phyloP scores from a whole-genome alignment of 1,284 basidiomycete genomes.

The Cutaneotrichosporon cutaneum region DNA sequence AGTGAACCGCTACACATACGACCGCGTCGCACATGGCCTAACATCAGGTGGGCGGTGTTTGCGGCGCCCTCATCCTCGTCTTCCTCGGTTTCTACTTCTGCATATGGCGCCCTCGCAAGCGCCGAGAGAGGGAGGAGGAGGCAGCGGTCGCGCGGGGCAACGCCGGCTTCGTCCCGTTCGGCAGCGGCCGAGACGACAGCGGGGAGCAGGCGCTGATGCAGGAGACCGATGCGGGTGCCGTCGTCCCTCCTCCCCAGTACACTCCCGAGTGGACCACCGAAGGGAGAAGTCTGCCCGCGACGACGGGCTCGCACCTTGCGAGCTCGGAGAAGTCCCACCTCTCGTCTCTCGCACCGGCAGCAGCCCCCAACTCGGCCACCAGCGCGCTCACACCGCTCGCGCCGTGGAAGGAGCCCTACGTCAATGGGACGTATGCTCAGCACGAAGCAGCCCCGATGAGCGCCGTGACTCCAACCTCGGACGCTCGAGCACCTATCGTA shows the following conservation, averaged over 20 bases:
- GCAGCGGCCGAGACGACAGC: too few species aligned
- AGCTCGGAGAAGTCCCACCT: not conserved
- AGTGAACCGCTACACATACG: not conserved
- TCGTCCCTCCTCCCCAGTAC: not conserved
- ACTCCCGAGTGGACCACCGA: not conserved
- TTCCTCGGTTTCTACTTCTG: not conserved
- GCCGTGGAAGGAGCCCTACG: conserved; percentile 1
- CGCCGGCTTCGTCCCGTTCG: conserved; percentile 1
- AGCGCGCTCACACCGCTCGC: not conserved
- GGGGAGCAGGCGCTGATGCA: not conserved
- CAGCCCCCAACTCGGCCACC: not conserved
- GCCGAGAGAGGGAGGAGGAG: not conserved
- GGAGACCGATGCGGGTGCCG: not conserved
- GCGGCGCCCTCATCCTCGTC: not conserved
- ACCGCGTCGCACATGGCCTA: too few species aligned
- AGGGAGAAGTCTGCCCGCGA: not conserved
- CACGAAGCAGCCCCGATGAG: not conserved
- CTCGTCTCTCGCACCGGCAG: not conserved
- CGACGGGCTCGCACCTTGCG: not conserved
- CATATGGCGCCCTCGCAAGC: conserved; percentile 4
- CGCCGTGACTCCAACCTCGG: not conserved
- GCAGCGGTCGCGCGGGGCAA: not conserved
- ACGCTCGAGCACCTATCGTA: not conserved
- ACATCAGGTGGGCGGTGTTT: not conserved
- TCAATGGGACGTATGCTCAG: not conserved